A percentile compares a stretch with the other conserved stretches of the same genome.
These are phyloP conservation scores for Blastobotrys parvus DNA, from an alignment of 805 yeast genomes.

Conservation along the genomic window DNA sequence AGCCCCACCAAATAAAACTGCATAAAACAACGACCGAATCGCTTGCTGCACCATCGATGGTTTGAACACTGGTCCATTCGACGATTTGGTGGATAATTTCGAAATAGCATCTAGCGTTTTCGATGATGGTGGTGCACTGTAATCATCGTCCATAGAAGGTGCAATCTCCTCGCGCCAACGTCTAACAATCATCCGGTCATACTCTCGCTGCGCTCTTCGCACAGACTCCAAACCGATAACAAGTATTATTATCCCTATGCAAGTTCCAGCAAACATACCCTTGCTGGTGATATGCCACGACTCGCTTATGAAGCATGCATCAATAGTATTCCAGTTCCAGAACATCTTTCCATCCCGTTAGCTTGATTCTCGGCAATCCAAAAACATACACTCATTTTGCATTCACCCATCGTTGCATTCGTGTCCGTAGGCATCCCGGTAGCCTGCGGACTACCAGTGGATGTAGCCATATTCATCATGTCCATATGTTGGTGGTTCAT, in stretches of 20 bases:
- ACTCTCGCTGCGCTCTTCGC: conserved; percentile 45
- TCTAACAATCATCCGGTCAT: conserved; percentile 24
- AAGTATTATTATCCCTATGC: conserved; percentile 51
- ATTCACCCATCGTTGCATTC: neutral
- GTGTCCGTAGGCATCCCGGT: neutral
- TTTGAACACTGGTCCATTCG: conserved; percentile 12
- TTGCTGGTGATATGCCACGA: conserved; percentile 54
- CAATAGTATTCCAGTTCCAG: conserved; percentile 69
- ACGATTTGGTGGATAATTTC: neutral
- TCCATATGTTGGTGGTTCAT: too few species aligned
- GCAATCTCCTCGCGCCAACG: conserved; percentile 10
- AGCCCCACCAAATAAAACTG: conserved; percentile 54
- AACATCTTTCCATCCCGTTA: conserved; percentile 42
- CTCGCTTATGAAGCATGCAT: conserved; percentile 53
- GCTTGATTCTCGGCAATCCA: conserved; percentile 12
- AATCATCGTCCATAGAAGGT: neutral
- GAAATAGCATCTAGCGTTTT: neutral
- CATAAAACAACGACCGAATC: conserved; percentile 41
- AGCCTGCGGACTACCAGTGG: neutral
- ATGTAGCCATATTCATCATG: neutral
- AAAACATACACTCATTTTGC: conserved; percentile 6
- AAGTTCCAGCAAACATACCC: conserved; percentile 65
- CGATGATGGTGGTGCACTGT: neutral
- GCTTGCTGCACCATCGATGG: conserved; percentile 46
- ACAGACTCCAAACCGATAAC: conserved; percentile 51